Base-by-base conservation (phyloP, 2,329 filamentous ascomycete genomes). In the Stagonosporopsis vannaccii region DNA sequence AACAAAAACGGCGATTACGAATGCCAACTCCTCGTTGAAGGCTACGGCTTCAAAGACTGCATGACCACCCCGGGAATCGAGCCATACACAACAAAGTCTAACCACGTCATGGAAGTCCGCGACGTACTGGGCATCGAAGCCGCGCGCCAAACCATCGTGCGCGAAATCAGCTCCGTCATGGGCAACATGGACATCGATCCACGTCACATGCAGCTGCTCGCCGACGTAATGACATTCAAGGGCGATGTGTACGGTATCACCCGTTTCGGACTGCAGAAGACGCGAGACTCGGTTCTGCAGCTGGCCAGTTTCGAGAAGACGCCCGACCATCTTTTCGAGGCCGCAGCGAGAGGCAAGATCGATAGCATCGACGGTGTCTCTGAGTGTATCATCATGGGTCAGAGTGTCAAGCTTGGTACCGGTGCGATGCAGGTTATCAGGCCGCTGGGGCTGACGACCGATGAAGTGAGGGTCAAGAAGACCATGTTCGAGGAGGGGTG, bases 161-260 rank as follows among this genome's bases (percentile, higher is more conserved):
- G 85, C 41, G 95, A 99, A 80, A 98, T 99, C 69, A 85, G 84
- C 49, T 83, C 84, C 48, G 95, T 98, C 72, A 99, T 98, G 93
- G 86, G 86, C 32, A 87, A 89, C 74, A 97, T 99, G 92, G 88
- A 87, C 76, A 98, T 99, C 69, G 95, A 99, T 77, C 94, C 93
- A 40, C 90, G 95, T 52, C 95, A 99, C 79, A 98, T 99, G 92
- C 90, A 97, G 75, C 85, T 99, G 17, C 86, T 99, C 1, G 94
- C 95, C 11, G 95, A 99, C 71, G 93, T 97, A 50, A 99, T 99
- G 95, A 98, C 95, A 0, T 98, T 94, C 84, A 98, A 97, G 80
- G 95, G 95, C 46, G 94, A 98, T 66, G 91, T 99, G 0, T 84
- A 97, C 17, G 95, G 95, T 47, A 99, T 99, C 73, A 99, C 95